phyloP scores from a whole-genome alignment of 352 stramenopile genomes.

The Pelagophyceae sp. region DNA sequence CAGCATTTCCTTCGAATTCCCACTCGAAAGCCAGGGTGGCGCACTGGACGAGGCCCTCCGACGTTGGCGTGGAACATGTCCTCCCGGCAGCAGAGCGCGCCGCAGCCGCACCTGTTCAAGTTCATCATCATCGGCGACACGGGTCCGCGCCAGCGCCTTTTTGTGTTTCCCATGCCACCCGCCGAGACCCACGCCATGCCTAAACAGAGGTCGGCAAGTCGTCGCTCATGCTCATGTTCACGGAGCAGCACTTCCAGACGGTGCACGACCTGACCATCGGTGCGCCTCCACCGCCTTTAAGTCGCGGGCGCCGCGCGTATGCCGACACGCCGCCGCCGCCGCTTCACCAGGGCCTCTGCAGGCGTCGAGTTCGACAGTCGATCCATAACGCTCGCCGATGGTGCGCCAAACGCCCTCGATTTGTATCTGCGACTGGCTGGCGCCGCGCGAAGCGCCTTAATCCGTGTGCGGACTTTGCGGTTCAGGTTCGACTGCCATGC shows the following conservation, averaged over 20 bases:
- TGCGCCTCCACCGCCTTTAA: not conserved
- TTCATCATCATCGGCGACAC: constrained; percentile 21
- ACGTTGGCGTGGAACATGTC: too few species aligned
- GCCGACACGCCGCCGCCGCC: too few species aligned
- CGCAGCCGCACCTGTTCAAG: constrained; percentile 21
- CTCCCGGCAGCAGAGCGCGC: too few species aligned
- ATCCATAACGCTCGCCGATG: not conserved
- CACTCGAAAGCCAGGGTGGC: too few species aligned
- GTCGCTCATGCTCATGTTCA: constrained; percentile 20
- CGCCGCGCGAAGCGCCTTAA: too few species aligned
- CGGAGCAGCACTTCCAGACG: constrained; percentile 1
- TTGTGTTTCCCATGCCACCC: not conserved
- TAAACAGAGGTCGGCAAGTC: constrained; percentile 16
- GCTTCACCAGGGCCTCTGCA: too few species aligned
- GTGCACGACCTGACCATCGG: constrained; percentile 18
- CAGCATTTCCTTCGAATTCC: too few species aligned
- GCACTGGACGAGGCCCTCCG: too few species aligned
- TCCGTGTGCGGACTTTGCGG: constrained; percentile 40
- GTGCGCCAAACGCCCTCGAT: not conserved
- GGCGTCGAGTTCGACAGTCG: constrained; percentile 18
- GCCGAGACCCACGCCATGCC: not conserved
- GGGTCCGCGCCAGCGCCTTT: not conserved
- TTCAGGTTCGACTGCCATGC: constrained; percentile 11
- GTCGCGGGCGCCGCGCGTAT: too few species aligned
- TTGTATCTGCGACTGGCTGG: too few species aligned